Base-by-base conservation (phyloP, 192 early-diverging fungal genomes). In the Rhizophlyctis rosea region DNA sequence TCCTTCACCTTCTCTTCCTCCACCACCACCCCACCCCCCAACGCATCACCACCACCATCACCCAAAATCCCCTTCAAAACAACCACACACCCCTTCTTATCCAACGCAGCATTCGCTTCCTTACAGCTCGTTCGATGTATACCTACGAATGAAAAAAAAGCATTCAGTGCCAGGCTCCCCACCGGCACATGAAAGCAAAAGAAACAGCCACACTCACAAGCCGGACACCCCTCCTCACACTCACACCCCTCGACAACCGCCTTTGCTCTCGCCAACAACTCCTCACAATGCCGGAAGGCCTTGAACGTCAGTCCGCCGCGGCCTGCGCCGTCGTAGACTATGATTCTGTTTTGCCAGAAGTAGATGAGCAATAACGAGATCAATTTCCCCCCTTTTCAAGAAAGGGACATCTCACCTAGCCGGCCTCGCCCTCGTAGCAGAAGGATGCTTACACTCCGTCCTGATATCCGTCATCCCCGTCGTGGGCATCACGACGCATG, bases 371-470 rank as follows among this genome's bases (percentile, higher is more conserved):
- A 4, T 4, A 11, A 39, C 48, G 23, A 13, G 18, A 24, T n/a
- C 48, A 68, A 14, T 51, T 27, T 28, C 64, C 9, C 16, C 65
- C 27, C 30, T 44, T 47, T 29, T 11, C 35, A 30, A 50, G 48
- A 32, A 60, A n/a, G 30, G 36, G 34, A 29, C 1, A 16, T 34
- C 57, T 16, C 47, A 65, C 79, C 79, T 57, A 18, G 67, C 60
- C 2, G 81, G 81, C 54, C 79, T 51, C 23, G 53, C 49, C n/a
- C 79, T 47, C 16, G 58, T 71, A 35, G 80, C 80, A 35, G 64
- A 34, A 18, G 81, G 79, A 47, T 69, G 71, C 54, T 82, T 82
- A 59, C 81, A 83, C 47, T 83, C 77, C 3, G 80, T 82, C 47
- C 68, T 47, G 4, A 68, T 31, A 25, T 62, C 50, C 9, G 67